A percentile compares a stretch with the other conserved stretches of the same genome.
Conservation (phyloP, 768 basidiomycete genomes). For the Rhodotorula kratochvilovae region DNA sequence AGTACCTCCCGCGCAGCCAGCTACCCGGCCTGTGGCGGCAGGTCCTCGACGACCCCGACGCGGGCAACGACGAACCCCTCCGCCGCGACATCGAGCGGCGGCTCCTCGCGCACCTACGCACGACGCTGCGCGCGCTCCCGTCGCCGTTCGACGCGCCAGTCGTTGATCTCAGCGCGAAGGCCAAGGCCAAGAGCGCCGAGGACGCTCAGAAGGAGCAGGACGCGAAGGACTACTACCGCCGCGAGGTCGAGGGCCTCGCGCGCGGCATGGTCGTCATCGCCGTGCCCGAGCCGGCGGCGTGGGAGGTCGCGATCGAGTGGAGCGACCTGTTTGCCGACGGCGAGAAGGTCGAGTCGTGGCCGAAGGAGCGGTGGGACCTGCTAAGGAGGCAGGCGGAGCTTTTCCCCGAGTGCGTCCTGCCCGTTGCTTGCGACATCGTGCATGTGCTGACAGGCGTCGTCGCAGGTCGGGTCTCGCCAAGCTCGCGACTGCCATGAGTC, state of each 20-base stretch:
- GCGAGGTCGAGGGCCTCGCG: conserved; percentile 66
- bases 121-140: conserved; percentile 62
- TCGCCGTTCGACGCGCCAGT: conserved; percentile 41
- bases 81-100: conserved; percentile 73
- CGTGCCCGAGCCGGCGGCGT: conserved; percentile 74
- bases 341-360: conserved; percentile 63
- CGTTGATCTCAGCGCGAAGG: conserved; percentile 35
- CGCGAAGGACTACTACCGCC: conserved; percentile 51
- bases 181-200: conserved; percentile 50
- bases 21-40: conserved; percentile 70
- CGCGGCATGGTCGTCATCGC: conserved; percentile 69
- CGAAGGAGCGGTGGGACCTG: conserved; percentile 48
- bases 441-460: neutral
- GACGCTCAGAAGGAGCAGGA: conserved; percentile 15
- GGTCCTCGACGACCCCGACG: conserved; percentile 72
- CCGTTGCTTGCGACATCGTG: neutral
- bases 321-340: conserved; percentile 63
- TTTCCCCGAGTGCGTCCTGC: conserved; percentile 55
- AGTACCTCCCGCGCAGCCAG: conserved; percentile 49
- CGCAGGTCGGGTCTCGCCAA: conserved; percentile 30
- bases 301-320: conserved; percentile 71
- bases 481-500: conserved; percentile 45
- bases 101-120: conserved; percentile 62
- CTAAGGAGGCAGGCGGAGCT: conserved; percentile 61
- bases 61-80: conserved; percentile 62